phyloP scores from a whole-genome alignment of 805 yeast species.

The Metschnikowia koreensis region DNA sequence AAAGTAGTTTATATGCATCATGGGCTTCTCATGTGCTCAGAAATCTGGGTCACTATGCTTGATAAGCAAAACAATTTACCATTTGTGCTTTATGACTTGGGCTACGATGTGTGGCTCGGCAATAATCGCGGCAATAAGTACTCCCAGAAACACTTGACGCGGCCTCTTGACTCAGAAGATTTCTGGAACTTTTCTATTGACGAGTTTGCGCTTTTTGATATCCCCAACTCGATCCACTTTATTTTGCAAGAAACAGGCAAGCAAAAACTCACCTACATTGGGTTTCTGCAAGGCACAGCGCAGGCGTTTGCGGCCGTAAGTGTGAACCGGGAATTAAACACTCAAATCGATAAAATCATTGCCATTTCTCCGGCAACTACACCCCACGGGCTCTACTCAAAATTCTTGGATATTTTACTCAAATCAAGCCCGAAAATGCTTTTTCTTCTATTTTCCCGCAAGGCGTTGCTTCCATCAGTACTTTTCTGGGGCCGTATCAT shows the following conservation, averaged over 20 bases:
- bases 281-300: conserved; percentile 93
- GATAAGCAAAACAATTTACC: conserved; percentile 54
- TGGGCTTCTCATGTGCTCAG: conserved; percentile 87
- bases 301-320: conserved; percentile 86
- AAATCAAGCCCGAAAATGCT: conserved; percentile 74
- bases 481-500: conserved; percentile 75
- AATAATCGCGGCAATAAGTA: conserved; percentile 92
- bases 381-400: conserved; percentile 79
- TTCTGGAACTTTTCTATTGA: conserved; percentile 93
- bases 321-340: conserved; percentile 59
- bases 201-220: conserved; percentile 86
- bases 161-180: conserved; percentile 30
- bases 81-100: conserved; percentile 69
- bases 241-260: conserved; percentile 50
- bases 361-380: conserved; percentile 95
- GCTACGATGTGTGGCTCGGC: conserved; percentile 95
- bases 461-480: conserved; percentile 73
- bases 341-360: conserved; percentile 54
- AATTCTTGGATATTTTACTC: conserved; percentile 70
- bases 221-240: conserved; percentile 79
- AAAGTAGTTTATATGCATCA: conserved; percentile 83
- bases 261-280: conserved; percentile 62
- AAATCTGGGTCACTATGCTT: conserved; percentile 59
- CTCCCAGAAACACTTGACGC: conserved; percentile 67
- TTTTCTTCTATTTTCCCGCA: conserved; percentile 68